These are phyloP conservation scores for Volvox africanus DNA, from an alignment of 139 green algal genomes.

Conservation along the genomic window DNA sequence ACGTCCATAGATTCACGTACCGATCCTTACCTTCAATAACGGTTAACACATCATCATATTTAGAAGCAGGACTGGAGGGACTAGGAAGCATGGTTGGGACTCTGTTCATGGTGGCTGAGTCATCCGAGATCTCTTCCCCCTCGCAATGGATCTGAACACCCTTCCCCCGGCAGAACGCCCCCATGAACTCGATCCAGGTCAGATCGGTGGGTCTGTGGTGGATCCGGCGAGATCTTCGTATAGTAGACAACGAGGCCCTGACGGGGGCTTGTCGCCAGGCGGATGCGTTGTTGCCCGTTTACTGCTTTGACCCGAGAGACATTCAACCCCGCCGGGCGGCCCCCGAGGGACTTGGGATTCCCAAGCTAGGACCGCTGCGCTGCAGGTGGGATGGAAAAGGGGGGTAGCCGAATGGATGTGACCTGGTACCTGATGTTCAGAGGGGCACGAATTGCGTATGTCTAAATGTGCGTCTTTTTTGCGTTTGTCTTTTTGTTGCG, in stretches of 20 bases:
- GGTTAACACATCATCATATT: no score
- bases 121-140: no score
- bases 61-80: no score
- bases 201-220: conserved; percentile 23
- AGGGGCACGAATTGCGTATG: no score
- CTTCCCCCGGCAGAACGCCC: background rate
- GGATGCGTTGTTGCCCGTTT: background rate
- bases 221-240: background rate
- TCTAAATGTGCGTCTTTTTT: no score
- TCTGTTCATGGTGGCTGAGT: no score
- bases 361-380: background rate
- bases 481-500: no score
- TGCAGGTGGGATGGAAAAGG: background rate
- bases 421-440: no score
- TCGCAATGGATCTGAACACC: no score
- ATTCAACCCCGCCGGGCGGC: background rate
- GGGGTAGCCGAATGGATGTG: background rate
- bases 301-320: conserved; percentile 14
- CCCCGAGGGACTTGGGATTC: conserved; percentile 17
- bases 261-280: background rate
- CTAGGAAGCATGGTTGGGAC: no score
- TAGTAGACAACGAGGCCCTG: conserved; percentile 15
- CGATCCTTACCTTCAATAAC: no score
- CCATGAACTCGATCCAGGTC: background rate
- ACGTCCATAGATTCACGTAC: no score